Conservation (phyloP, 2,329 filamentous ascomycete genomes). For the Immersiporthe knoxdaviesiana region DNA sequence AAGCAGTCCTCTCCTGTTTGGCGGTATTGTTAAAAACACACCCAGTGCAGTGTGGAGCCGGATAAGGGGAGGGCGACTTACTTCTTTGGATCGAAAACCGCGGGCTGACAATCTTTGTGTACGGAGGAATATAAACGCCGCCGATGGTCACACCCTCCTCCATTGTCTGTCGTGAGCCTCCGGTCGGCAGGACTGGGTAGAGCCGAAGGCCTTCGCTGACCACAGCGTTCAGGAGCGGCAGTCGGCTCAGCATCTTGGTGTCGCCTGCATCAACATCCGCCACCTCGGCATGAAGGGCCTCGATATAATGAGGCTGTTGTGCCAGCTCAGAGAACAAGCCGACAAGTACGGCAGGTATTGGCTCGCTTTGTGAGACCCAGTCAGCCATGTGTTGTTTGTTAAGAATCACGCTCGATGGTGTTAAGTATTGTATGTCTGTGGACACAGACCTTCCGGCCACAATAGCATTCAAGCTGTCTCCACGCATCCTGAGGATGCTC, state of each 20-base stretch:
- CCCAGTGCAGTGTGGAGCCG: background rate
- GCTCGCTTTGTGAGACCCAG: background rate
- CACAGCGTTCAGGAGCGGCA: constrained; percentile 34
- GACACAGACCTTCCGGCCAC: constrained; percentile 32
- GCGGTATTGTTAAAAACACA: background rate
- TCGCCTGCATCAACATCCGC: constrained; percentile 31
- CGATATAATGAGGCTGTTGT: background rate
- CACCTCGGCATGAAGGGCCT: background rate
- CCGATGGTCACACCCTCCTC: constrained; percentile 26
- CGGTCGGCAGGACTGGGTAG: constrained; percentile 32
- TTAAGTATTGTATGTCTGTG: background rate
- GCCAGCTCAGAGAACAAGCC: constrained; percentile 1
- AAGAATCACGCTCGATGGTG: background rate
- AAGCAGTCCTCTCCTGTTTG: background rate
- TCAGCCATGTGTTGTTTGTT: background rate
- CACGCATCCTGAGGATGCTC: constrained; percentile 27
- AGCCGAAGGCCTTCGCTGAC: constrained; percentile 36
- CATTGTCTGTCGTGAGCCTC: constrained; percentile 31
- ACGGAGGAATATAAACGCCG: constrained; percentile 24
- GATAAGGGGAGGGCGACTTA: constrained; percentile 40
- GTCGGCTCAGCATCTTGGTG: constrained; percentile 28
- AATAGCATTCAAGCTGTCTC: constrained; percentile 32
- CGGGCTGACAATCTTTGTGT: constrained; percentile 30
- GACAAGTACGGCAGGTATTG: background rate
- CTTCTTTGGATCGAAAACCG: constrained; percentile 32